Evolutionary conservation across 2,329 filamentous ascomycete genomes (phyloP), one percentile per base, ranked within the genome.

Genomic region (Talaromyces pinophilus): DNA sequence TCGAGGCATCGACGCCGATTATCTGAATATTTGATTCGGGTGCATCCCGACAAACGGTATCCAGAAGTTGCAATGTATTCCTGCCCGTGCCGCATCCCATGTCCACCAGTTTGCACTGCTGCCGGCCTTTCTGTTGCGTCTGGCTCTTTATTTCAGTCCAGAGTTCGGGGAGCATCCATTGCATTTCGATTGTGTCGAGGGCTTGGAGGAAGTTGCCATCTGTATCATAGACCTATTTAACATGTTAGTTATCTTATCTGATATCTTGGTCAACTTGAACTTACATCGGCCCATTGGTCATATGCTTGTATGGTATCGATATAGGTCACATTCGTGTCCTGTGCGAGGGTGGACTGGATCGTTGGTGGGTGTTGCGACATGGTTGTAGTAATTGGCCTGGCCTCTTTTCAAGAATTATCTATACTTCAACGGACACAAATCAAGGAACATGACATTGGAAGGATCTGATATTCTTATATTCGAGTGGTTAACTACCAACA

Each of bases 181-280:
- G 72, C 70, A 90, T 82, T 71, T 88, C 84, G 15, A 83, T 69
- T 46, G 86, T 84, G 72, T 91, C 88, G 19, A 90, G 81, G 1
- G 83, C 82, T 77, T 90, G 88, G 0, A 91, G 81, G 73, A 90
- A 87, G 73, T 90, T 90, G 38, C 85, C 85, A 69, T 90, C 87
- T 38, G 81, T 85, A 75, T 90, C 88, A 77, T 90, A 90, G 52
- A 87, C 79, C 67, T 80, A 69, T 44, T 38, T 48, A 17, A 25
- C 25, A 38, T 22, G n/a, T 44, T 5, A 63, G 22, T 44, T 28
- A 10, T 57, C 33, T 55, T 6, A 10, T 57, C 35, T 11, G 19
- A 8, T 15, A 57, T 22, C 17, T 55, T 35, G 11, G 25, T 40
- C 30, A 17, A 38, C n/a, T 19, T 50, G 15, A 28, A 46, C 70